Evolutionary conservation across 305 asterid species (phyloP).

Genomic region (Fraxinus floribunda): DNA sequence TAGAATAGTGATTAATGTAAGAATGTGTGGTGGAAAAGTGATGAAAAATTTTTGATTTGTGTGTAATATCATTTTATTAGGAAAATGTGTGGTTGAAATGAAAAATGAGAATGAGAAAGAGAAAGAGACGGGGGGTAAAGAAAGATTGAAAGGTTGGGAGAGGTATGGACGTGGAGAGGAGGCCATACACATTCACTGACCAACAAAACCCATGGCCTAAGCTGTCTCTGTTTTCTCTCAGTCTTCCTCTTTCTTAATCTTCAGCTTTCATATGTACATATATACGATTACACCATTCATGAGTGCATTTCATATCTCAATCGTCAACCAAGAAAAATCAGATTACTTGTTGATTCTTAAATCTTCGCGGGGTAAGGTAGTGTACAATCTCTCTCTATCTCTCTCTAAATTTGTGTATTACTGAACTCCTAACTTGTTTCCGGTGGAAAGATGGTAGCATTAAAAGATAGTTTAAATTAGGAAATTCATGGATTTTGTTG

Average conservation of each 20-base stretch:
- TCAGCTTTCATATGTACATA: conserved; percentile 28
- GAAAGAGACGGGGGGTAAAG: no score
- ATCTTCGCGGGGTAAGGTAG: conserved; percentile 19
- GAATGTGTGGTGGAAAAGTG: no score
- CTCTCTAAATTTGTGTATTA: not conserved
- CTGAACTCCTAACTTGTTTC: not conserved
- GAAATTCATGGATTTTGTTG: not conserved
- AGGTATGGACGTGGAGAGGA: not conserved
- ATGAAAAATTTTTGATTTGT: no score
- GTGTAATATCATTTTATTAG: no score
- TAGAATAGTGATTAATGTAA: no score
- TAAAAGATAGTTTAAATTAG: not conserved
- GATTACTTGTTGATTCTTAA: conserved; percentile 28
- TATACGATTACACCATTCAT: not conserved
- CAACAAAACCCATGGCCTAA: not conserved
- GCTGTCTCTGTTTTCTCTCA: conserved; percentile 1
- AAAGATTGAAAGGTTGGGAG: not conserved
- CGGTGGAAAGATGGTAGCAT: not conserved
- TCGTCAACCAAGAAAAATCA: conserved; percentile 21
- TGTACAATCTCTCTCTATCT: conserved; percentile 18
- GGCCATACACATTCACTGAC: not conserved
- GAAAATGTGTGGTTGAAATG: no score
- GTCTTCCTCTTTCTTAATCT: conserved; percentile 4
- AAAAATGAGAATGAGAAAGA: no score
- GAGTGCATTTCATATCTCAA: not conserved